phyloP scores from a whole-genome alignment of 345 rosid genomes.

The Punica granatum region DNA sequence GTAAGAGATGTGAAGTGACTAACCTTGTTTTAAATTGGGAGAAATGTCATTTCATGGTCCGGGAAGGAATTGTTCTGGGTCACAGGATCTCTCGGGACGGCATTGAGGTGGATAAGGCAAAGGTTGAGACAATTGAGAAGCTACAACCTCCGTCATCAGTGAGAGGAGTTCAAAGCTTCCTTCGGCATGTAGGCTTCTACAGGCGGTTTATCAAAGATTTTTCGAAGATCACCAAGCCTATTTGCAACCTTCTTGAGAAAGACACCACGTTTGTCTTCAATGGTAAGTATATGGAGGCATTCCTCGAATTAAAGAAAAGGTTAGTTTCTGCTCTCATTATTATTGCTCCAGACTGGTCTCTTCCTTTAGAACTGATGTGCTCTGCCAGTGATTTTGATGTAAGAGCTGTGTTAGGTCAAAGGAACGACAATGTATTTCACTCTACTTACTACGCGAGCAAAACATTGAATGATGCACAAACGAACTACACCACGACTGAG shows the following conservation, averaged over 20 bases:
- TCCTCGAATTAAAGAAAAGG: background rate
- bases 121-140: background rate
- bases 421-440: background rate
- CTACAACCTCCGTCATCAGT: background rate
- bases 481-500: background rate
- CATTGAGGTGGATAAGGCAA: too few relatives aligned
- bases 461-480: background rate
- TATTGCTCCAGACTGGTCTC: background rate
- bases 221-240: background rate
- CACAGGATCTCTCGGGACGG: background rate
- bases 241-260: background rate
- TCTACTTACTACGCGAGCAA: background rate
- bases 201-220: slow-evolving; percentile 1
- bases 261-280: background rate
- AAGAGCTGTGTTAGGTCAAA: background rate
- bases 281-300: background rate
- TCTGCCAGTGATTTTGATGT: background rate
- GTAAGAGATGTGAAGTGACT: background rate
- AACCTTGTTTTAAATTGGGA: background rate
- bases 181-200: slow-evolving; percentile 1
- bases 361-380: slow-evolving; percentile 1
- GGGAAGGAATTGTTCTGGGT: background rate
- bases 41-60: background rate
- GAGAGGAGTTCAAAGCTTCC: background rate
- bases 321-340: background rate